These are phyloP conservation scores for Melocanna baccifera DNA, from an alignment of 176 grass and related monocot genomes.

Conservation along the genomic window DNA sequence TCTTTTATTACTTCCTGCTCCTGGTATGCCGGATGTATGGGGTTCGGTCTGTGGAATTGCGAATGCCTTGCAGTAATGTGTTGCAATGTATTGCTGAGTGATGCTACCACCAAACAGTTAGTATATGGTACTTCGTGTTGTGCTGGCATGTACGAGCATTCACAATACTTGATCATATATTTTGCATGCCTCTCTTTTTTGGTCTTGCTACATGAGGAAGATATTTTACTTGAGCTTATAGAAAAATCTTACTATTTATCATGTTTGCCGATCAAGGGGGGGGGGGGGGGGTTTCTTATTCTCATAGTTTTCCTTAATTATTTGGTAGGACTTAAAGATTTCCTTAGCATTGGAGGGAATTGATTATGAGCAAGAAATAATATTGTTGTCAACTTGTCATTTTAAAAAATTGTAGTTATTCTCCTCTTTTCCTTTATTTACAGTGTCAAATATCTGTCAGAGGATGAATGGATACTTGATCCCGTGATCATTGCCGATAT, in stretches of 20 bases:
- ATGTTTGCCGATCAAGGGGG: neutral
- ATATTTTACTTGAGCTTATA: neutral
- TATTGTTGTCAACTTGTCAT: neutral
- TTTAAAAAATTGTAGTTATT: conserved; percentile 5
- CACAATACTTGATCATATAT: neutral
- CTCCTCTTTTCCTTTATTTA: conserved; percentile 8
- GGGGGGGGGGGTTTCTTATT: neutral
- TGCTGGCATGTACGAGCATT: neutral
- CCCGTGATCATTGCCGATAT: conserved; percentile 74
- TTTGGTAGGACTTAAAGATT: neutral
- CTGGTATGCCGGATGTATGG: neutral
- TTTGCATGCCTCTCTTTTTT: neutral
- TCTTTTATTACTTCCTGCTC: conserved; percentile 10
- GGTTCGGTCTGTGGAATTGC: neutral
- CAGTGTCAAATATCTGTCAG: conserved; percentile 82
- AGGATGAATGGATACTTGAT: conserved; percentile 95
- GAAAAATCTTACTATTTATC: neutral
- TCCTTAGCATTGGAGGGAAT: neutral
- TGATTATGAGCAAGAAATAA: neutral
- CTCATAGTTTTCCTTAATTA: neutral
- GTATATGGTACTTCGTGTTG: neutral
- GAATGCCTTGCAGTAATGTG: neutral
- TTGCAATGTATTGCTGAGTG: neutral
- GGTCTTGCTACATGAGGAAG: neutral
- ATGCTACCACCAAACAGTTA: neutral